phyloP scores from a whole-genome alignment of 2,329 filamentous ascomycete species.

The Zopfia rhizophila region DNA sequence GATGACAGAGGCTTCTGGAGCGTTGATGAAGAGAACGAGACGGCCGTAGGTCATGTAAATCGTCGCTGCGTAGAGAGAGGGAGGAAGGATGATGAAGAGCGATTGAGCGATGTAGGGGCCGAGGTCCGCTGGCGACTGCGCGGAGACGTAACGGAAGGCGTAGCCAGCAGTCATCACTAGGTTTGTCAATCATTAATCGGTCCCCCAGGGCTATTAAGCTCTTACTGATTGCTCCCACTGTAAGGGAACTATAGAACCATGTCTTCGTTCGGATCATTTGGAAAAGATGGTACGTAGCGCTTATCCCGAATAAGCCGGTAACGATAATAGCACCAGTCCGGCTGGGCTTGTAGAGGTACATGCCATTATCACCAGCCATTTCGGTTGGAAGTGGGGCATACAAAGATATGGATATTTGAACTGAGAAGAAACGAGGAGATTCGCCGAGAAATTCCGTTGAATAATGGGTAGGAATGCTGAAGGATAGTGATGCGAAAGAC shows the following conservation, averaged over 20 bases:
- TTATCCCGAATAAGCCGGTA: constrained; percentile 27
- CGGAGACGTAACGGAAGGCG: constrained; percentile 28
- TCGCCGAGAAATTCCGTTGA: no score
- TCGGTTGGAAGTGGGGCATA: no score
- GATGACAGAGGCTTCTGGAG: constrained; percentile 54
- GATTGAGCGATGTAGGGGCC: constrained; percentile 50
- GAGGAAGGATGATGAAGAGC: constrained; percentile 53
- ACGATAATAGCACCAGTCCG: constrained; percentile 20
- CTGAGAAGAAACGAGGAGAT: no score
- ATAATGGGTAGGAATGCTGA: no score
- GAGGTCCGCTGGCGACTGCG: constrained; percentile 20
- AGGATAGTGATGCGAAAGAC: no score
- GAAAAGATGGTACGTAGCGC: constrained; percentile 28
- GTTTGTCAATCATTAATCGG: no score
- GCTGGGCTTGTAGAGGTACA: constrained; percentile 31
- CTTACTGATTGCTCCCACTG: constrained; percentile 31
- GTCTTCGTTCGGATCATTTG: constrained; percentile 29
- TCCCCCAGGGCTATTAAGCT: no score
- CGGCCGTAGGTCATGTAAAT: constrained; percentile 58
- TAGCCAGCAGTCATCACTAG: constrained; percentile 37
- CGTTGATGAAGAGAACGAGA: constrained; percentile 52
- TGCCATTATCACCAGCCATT: constrained; percentile 26
- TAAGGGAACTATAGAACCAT: constrained; percentile 36
- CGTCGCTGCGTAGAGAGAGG: constrained; percentile 56
- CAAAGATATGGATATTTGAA: no score